Base-by-base conservation (phyloP, 2,329 filamentous ascomycete genomes). In the Pseudovirgaria hyperparasitica region DNA sequence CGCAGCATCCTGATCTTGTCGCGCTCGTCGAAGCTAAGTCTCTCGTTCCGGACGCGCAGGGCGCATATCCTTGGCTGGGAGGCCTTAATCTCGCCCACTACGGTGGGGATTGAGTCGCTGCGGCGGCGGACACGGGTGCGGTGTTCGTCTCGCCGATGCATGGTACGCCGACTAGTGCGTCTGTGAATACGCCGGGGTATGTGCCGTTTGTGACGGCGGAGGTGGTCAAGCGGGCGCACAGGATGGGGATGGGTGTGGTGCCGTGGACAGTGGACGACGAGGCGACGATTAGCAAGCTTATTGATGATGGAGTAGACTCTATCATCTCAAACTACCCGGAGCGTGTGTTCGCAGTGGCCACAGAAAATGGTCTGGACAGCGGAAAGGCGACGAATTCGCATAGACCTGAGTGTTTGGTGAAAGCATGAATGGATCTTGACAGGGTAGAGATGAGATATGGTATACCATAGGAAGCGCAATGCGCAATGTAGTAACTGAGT, bases 251-350 rank as follows among this genome's bases (percentile, higher is more conserved):
- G 38, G 19, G 31, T 23, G 33, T 40, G 16, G 25, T 42, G 6
- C 36, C 40, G n/a, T 43, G 40, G 40, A 41, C 40, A 3, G 36
- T 41, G 16, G 40, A 43, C 25, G 28, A 38, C 27, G 40, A 43
- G 21, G 32, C 32, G 9, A 38, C 34, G 16, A 39, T 42, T 9
- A 24, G 30, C 13, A 43, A 42, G 26, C 16, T 43, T 24, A 33
- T 43, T 9, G 28, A 23, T 19, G 28, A 31, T 14, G 28, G 31
- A 9, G 31, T 25, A 6, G 28, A 33, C 21, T 26, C 27, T n/a
- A 34, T 42, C 15, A 41, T 43, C 20, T 37, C 34, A 16, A 36
- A 42, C 29, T 42, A 41, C 23, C 40, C 40, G 5, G 34, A 39
- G 15, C 29, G 36, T 6, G 38, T 43, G n/a, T 11, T 33, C 9